Conservation (phyloP, 805 yeast genomes). For the Yamadazyma nakazawae region DNA sequence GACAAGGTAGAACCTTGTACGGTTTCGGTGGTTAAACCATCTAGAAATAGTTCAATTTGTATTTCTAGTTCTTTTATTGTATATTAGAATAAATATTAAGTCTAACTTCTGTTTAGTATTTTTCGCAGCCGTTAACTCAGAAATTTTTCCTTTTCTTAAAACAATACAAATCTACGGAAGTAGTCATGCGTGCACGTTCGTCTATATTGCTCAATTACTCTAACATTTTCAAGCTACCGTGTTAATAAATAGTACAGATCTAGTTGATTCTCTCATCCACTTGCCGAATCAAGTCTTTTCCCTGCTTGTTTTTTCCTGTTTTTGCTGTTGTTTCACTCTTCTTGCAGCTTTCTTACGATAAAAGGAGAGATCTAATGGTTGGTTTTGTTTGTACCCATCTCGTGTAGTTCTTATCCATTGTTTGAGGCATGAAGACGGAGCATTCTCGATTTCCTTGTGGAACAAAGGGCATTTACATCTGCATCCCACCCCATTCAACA, state of each 20-base stretch:
- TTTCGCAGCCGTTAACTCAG: neutral
- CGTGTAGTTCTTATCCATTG: constrained; percentile 46
- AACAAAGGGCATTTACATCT: constrained; percentile 71
- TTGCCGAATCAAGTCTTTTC: neutral
- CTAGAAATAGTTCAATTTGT: constrained; percentile 5
- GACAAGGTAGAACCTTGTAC: constrained; percentile 98
- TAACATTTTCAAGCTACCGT: too few relatives aligned
- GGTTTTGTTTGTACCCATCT: constrained; percentile 21
- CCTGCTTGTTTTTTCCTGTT: neutral
- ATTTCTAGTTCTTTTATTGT: constrained; percentile 21
- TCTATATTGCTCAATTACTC: too few relatives aligned
- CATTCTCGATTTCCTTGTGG: constrained; percentile 54
- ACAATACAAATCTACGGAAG: too few relatives aligned
- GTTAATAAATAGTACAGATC: too few relatives aligned
- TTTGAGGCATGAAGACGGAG: constrained; percentile 48
- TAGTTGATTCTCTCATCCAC: neutral
- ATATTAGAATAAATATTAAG: constrained; percentile 21
- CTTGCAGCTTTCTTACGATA: constrained; percentile 22
- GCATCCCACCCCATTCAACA: constrained; percentile 66
- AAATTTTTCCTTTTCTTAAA: too few relatives aligned
- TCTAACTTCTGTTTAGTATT: neutral
- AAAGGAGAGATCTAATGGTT: constrained; percentile 22
- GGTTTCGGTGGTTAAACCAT: constrained; percentile 93
- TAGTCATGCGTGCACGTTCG: too few relatives aligned
- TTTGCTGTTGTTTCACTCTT: neutral